Conservation (phyloP, 352 stramenopile genomes). For the Pythium plurisporium region DNA sequence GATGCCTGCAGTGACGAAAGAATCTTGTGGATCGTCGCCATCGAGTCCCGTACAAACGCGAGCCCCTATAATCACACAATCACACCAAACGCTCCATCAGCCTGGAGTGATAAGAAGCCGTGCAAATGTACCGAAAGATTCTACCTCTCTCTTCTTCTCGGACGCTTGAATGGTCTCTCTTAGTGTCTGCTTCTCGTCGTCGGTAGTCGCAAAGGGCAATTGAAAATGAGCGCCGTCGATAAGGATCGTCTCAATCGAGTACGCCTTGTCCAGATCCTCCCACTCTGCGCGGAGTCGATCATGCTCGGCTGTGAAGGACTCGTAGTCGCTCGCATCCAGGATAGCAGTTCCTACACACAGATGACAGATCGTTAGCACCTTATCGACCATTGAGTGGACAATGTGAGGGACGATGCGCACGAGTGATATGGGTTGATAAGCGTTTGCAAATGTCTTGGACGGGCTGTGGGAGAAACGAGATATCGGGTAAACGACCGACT, state of each 20-base stretch:
- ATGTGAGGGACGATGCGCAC: slow-evolving; percentile 10
- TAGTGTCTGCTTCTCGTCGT: slow-evolving; percentile 9
- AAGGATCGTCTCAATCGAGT: slow-evolving; percentile 22
- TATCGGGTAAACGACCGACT: slow-evolving; percentile 36
- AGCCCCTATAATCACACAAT: too few species aligned
- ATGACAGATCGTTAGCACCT: background rate
- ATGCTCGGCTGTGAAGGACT: slow-evolving; percentile 46
- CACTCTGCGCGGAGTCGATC: slow-evolving; percentile 46
- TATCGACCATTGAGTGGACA: background rate
- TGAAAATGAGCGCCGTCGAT: slow-evolving; percentile 19
- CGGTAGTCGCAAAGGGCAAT: slow-evolving; percentile 7
- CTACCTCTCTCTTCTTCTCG: slow-evolving; percentile 21
- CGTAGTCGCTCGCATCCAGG: slow-evolving; percentile 58
- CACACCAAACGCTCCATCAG: background rate
- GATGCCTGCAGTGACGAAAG: slow-evolving; percentile 14
- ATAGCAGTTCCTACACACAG: slow-evolving; percentile 34
- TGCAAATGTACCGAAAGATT: too few species aligned
- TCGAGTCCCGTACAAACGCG: slow-evolving; percentile 12
- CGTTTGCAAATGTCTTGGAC: slow-evolving; percentile 56
- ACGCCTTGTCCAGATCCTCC: slow-evolving; percentile 61
- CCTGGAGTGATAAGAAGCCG: too few species aligned
- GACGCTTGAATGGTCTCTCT: background rate
- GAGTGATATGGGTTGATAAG: slow-evolving; percentile 37
- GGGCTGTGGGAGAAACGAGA: slow-evolving; percentile 44
- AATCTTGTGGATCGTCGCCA: slow-evolving; percentile 20